Evolutionary conservation across 331 rosid species (phyloP), one percentile per base, ranked within the genome.

Genomic region (Pyrus hybrid): DNA sequence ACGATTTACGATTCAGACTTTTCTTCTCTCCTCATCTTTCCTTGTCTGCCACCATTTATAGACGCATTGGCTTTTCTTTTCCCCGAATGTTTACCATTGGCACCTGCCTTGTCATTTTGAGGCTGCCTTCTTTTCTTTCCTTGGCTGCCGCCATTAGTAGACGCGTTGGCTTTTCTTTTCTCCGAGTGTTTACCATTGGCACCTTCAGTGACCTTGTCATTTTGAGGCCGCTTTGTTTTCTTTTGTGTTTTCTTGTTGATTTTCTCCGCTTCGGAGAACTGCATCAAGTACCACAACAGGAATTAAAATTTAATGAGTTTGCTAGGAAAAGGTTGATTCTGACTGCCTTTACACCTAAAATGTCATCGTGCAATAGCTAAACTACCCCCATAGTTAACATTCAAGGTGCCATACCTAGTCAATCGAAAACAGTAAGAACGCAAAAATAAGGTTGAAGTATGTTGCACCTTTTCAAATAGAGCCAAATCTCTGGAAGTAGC

Each of bases 401-500:
- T 61, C 68, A 73, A 56, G 67, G 66, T 25, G 41, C 18, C 68
- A 60, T 41, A 62, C 28, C 22, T n/a, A 26, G 57, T 61, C 49
- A 68, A 25, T 11, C 8, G 47, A 58, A 16, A 62, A 12, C 22
- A 53, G 54, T 73, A 57, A 21, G 28, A 8, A 41, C 29, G 22
- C 67, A 69, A 33, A 71, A 12, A 65, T 51, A 76, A 47, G 76
- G 64, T 70, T 30, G n/a, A 63, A 33, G 76, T 7, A n/a, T 85
- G 77, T 43, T 54, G 83, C 80, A 94, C 97, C 99, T 91, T 88
- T 79, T 66, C 75, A 61, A 82, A 79, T 74, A 80, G 65, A 74
- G 84, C 56, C 74, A 63, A 60, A 77, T 84, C 80, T 86, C 97
- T 87, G 26, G 96, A 85, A 54, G 85, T 81, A 75, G 97, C 97